Evolutionary conservation across 1,284 basidiomycete species (phyloP).

Genomic region (Anthracocystis panici-leucophaei): DNA sequence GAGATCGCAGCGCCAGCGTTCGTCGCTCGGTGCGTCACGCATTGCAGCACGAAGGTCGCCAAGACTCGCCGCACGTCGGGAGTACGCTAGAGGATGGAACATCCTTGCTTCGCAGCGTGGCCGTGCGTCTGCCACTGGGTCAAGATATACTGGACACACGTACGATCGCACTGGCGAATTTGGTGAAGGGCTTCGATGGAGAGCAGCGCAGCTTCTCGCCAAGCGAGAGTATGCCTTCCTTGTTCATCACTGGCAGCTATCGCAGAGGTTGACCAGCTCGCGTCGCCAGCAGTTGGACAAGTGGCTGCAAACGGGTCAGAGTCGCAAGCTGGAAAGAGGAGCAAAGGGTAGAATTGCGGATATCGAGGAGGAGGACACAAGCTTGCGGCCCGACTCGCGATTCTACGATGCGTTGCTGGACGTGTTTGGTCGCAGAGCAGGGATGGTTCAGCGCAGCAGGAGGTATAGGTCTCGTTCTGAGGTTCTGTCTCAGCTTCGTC

Average conservation of each 20-base stretch:
- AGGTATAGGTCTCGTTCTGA: constrained; percentile 24
- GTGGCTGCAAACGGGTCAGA: constrained; percentile 8
- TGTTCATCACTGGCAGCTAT: constrained; percentile 32
- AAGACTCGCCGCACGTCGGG: not conserved
- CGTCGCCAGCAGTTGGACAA: constrained; percentile 17
- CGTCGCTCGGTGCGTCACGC: constrained; percentile 1
- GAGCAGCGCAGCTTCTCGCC: constrained; percentile 28
- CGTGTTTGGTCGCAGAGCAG: constrained; percentile 38
- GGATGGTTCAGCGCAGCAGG: constrained; percentile 31
- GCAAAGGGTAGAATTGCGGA: not conserved
- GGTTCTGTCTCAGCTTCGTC: constrained; percentile 22
- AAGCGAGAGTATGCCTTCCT: constrained; percentile 36
- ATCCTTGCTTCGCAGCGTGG: constrained; percentile 28
- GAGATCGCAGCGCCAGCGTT: constrained; percentile 1
- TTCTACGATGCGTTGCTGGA: constrained; percentile 43
- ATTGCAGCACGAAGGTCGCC: not conserved
- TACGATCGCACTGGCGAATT: constrained; percentile 8
- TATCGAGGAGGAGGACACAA: not conserved
- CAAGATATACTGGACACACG: not conserved
- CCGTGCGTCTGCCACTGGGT: not conserved
- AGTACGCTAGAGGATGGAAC: constrained; percentile 40
- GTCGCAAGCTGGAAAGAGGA: not conserved
- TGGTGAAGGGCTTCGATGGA: constrained; percentile 34
- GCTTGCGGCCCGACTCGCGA: constrained; percentile 21
- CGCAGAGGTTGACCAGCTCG: constrained; percentile 13